phyloP scores from a whole-genome alignment of 306 rosid genomes.

The Fragaria iinumae region DNA sequence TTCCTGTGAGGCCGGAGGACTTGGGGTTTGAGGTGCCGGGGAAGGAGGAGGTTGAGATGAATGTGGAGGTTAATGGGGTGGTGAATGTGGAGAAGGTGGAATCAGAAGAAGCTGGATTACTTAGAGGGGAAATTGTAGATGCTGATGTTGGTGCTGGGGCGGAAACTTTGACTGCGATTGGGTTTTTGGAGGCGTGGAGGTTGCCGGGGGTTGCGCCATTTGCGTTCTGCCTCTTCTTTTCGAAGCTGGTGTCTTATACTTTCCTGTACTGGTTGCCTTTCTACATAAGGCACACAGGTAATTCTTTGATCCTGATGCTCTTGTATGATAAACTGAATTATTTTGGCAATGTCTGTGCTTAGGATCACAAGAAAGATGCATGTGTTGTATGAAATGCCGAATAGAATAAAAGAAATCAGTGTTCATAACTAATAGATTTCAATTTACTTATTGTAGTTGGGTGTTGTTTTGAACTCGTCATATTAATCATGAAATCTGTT shows the following conservation, averaged over 20 bases:
- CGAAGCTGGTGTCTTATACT: constrained; percentile 93
- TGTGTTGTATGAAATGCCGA: not conserved
- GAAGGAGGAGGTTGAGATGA: constrained; percentile 48
- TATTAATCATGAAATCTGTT: constrained; percentile 4
- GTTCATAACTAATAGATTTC: not conserved
- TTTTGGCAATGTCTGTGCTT: not conserved
- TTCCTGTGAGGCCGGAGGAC: constrained; percentile 66
- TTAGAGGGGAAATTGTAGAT: constrained; percentile 38
- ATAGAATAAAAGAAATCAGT: not conserved
- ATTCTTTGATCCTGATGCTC: not conserved
- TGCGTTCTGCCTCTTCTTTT: constrained; percentile 84
- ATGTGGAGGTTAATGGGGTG: constrained; percentile 29
- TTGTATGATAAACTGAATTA: not conserved
- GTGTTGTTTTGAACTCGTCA: not conserved
- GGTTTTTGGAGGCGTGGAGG: constrained; percentile 93
- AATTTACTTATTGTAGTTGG: not conserved
- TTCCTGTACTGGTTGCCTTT: constrained; percentile 91
- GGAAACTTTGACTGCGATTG: constrained; percentile 67
- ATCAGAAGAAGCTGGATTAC: constrained; percentile 67
- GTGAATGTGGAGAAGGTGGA: constrained; percentile 43
- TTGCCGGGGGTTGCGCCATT: constrained; percentile 84
- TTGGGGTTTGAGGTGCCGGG: constrained; percentile 56
- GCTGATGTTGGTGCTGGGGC: not conserved
- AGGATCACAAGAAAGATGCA: not conserved
- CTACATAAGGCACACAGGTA: constrained; percentile 81